Evolutionary conservation across 441 rosid species (phyloP).

Genomic region (Erodium moschatum): DNA sequence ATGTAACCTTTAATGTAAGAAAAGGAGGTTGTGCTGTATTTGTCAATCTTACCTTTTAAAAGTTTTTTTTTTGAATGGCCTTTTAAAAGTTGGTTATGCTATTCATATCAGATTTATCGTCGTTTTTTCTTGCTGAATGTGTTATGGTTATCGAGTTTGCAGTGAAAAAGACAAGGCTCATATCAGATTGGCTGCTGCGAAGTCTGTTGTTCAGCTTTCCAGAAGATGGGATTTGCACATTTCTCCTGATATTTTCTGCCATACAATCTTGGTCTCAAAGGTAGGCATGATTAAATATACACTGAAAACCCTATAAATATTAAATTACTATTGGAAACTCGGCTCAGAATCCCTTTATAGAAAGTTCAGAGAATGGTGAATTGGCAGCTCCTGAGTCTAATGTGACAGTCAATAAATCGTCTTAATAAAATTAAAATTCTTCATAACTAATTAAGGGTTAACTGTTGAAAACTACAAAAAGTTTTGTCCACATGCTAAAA

Average conservation of each 20-base stretch:
- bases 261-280: slow-evolving; percentile 58
- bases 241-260: slow-evolving; percentile 57
- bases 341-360: not conserved
- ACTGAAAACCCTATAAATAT: not conserved
- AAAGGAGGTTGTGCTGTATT: not conserved
- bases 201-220: slow-evolving; percentile 74
- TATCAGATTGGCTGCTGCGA: slow-evolving; percentile 75
- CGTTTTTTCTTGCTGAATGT: slow-evolving; percentile 12
- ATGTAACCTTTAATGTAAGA: not conserved
- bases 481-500: too few species aligned
- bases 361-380: not conserved
- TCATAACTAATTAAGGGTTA: not conserved
- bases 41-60: not conserved
- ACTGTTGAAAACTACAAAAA: too few species aligned
- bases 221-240: slow-evolving; percentile 88
- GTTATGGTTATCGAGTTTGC: slow-evolving; percentile 23
- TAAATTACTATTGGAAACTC: not conserved
- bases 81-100: not conserved
- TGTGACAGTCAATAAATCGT: too few species aligned
- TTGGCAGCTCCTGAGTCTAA: not conserved
- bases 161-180: slow-evolving; percentile 46
- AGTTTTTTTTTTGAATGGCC: too few species aligned
- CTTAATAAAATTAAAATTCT: not conserved
- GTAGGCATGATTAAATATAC: slow-evolving; percentile 30
- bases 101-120: not conserved